Conservation (phyloP, 345 rosid genomes). For the Aegle marmelos region DNA sequence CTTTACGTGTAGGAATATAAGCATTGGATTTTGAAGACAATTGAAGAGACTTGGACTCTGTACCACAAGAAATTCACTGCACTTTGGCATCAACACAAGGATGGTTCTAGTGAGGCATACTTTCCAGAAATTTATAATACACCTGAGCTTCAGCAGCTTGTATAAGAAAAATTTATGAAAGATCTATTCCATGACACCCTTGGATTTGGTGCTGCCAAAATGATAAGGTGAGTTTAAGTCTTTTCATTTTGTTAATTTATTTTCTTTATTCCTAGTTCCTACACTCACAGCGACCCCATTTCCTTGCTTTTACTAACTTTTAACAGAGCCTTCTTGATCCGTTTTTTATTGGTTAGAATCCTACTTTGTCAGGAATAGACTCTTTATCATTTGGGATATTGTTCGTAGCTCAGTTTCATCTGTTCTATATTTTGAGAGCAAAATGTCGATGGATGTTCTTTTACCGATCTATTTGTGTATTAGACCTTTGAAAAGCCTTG, state of each 20-base stretch:
- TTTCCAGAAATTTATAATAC: constrained; percentile 72
- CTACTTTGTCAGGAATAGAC: not conserved
- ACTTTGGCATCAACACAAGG: constrained; percentile 74
- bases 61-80: constrained; percentile 58
- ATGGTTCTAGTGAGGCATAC: constrained; percentile 87
- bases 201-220: constrained; percentile 95
- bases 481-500: not conserved
- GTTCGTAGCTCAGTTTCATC: too few relatives aligned
- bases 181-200: constrained; percentile 80
- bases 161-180: constrained; percentile 55
- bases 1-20: constrained; percentile 52
- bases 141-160: constrained; percentile 56
- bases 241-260: not conserved
- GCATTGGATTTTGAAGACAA: constrained; percentile 68
- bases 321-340: not conserved
- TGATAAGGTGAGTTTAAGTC: constrained; percentile 62
- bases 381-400: not conserved
- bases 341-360: not conserved
- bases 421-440: too few relatives aligned
- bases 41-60: constrained; percentile 76
- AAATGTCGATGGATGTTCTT: not conserved
- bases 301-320: not conserved
- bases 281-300: too few relatives aligned
- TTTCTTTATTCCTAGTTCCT: not conserved
- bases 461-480: not conserved